Conservation (phyloP, 2,329 filamentous ascomycete species). For the Trichoderma sp. region DNA sequence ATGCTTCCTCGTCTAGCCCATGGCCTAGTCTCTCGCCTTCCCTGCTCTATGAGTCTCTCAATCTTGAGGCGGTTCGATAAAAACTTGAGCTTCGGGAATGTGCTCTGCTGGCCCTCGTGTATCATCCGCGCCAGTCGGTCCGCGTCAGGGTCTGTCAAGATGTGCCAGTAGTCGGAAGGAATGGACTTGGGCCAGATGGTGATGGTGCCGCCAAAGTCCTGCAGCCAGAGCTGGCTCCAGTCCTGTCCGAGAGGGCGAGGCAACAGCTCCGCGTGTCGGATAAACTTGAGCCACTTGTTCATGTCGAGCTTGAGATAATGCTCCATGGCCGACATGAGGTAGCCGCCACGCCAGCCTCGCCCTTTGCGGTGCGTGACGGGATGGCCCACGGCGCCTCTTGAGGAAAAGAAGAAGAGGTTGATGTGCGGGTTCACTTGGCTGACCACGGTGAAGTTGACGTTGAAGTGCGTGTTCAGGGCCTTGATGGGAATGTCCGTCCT, state of each 20-base stretch:
- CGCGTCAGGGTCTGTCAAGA: constrained; percentile 79
- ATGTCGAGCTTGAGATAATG: constrained; percentile 96
- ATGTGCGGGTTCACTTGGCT: constrained; percentile 93
- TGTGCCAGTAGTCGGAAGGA: constrained; percentile 78
- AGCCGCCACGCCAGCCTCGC: constrained; percentile 93
- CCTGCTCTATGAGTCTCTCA: constrained; percentile 68
- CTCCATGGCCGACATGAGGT: constrained; percentile 87
- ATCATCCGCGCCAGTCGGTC: constrained; percentile 83
- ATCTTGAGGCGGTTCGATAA: constrained; percentile 83
- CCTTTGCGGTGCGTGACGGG: constrained; percentile 93
- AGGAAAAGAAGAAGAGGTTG: constrained; percentile 98
- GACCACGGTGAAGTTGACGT: constrained; percentile 95
- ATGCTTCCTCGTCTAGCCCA: constrained; percentile 55
- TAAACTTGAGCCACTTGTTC: constrained; percentile 95
- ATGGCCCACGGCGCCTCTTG: constrained; percentile 84
- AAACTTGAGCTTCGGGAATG: constrained; percentile 91
- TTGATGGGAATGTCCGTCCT: constrained; percentile 95
- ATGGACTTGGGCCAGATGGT: constrained; percentile 92
- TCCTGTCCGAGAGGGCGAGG: constrained; percentile 90
- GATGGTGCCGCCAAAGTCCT: constrained; percentile 90
- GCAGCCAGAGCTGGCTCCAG: constrained; percentile 95
- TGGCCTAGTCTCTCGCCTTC: constrained; percentile 56
- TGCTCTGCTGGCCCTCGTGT: constrained; percentile 82
- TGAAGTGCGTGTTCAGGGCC: constrained; percentile 93
- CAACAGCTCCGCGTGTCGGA: constrained; percentile 87